Evolutionary conservation across 148 eudicot species (phyloP), one percentile per base, ranked within the genome.

Genomic region (Chenopodium suecicum): DNA sequence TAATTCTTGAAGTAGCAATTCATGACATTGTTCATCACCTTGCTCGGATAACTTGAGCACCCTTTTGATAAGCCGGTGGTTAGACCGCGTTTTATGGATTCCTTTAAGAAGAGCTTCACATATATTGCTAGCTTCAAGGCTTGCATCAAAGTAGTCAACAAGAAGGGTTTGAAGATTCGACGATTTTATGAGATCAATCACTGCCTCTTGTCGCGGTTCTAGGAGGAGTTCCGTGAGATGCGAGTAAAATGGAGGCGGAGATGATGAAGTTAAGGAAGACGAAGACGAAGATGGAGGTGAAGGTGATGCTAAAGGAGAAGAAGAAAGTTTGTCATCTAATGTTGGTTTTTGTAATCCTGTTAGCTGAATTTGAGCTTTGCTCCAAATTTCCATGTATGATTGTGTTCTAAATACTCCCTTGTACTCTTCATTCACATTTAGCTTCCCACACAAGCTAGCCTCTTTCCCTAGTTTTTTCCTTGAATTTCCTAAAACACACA

Each of bases 151-250:
- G 90, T 90, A 94, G 44, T 89, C 82, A 19, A 84, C 62, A 22
- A 95, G 88, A 17, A 89, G 88, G 22, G 74, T 76, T 32, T 89
- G 89, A 58, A 86, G 62, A 29, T 85, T 81, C 1, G 89, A 88
- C 77, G 78, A 76, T 76, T 86, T 76, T 31, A 85, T 70, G 22
- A 88, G 75, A 48, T 86, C 79, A 13, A 67, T 29, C 47, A 90
- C 82, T 32, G 83, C 88, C 75, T 89, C 93, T 82, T 88, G 92
- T 10, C 84, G 80, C n/a, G 93, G 95, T 44, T 90, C 92, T 1
- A 90, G 84, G 27, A 92, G 74, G 71, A 32, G 70, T 4, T 91
- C 90, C 0, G 92, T 89, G 79, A 87, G 82, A 60, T 81, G 85
- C 48, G 44, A 19, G 67, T 75, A 75, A 1, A 81, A 58, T 0